Base-by-base conservation (phyloP, 495 filamentous ascomycete genomes). In the Hyphodiscus hymeniophilus region DNA sequence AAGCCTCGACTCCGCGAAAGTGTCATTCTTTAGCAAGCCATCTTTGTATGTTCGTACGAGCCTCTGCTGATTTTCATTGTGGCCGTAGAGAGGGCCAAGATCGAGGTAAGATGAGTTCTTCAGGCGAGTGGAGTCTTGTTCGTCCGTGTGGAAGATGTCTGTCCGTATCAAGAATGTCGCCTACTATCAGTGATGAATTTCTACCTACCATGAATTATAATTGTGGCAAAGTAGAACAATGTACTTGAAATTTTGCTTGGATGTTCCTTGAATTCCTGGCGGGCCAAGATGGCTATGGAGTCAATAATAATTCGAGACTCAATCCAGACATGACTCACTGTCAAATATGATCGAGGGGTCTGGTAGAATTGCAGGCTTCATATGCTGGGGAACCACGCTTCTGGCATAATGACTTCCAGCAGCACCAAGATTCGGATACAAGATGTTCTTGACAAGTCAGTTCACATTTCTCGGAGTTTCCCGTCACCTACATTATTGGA, bases 31-130 rank as follows among this genome's bases (percentile, higher is more conserved):
- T 42, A 94, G 68, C 62, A 78, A 87, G 44, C 88, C 88, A 53
- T 87, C 81, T 57, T 80, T 76, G 63, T 87, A 85, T 0, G 85
- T 86, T 35, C 88, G 73, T 51, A 94, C 77, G 10, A 65, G 64
- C 51, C 85, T 68, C 57, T 92, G 88, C 61, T 88, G 83, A 2
- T 72, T 66, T 59, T 82, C 72, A 51, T 82, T 86, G 58, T 81
- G 87, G 24, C 88, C 88, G 58, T 94, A 94, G 2, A 94, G 73
- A 0, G 88, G 88, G 1, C 81, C 73, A n/a, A 94, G 71, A 51
- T 94, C 88, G n/a, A 94, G 69, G 55, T 90, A 94, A 0, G 87
- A 90, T 0, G 87, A 92, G 0, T 84, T 88, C 57, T 81, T 69
- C 28, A 77, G 82, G 33, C 74, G 79, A 45, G 66, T 73, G 16